Evolutionary conservation across 2,329 filamentous ascomycete species (phyloP).

Genomic region (Colletotrichum eleusines): DNA sequence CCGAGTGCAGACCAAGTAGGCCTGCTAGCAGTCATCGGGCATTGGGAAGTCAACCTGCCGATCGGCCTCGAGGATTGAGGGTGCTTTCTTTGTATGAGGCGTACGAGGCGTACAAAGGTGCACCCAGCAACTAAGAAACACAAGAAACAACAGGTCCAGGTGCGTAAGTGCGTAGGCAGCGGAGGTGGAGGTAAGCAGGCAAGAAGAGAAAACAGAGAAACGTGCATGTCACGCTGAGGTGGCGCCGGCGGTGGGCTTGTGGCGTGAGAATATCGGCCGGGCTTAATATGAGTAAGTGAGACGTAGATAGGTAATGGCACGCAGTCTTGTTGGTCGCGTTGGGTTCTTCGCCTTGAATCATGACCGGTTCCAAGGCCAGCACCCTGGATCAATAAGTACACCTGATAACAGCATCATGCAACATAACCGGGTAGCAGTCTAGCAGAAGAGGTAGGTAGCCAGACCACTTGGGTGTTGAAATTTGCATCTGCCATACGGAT

Average conservation of each 20-base stretch:
- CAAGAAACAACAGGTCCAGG: slow-evolving; percentile 11
- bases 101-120: not conserved
- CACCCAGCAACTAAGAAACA: not conserved
- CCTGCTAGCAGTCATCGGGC: not conserved
- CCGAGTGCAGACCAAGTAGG: slow-evolving; percentile 5
- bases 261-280: slow-evolving; percentile 10
- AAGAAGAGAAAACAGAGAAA: slow-evolving; percentile 13
- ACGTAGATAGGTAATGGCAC: not conserved
- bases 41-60: slow-evolving; percentile 24
- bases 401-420: not conserved
- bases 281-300: slow-evolving; percentile 11
- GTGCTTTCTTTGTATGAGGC: not conserved
- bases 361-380: slow-evolving; percentile 25
- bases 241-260: slow-evolving; percentile 24
- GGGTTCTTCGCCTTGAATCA: slow-evolving; percentile 7
- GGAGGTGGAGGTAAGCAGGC: not conserved
- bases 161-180: slow-evolving; percentile 9
- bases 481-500: not conserved
- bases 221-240: slow-evolving; percentile 19
- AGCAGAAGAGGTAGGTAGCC: not conserved
- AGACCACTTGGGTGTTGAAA: not conserved
- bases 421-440: not conserved
- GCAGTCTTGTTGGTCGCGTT: not conserved
- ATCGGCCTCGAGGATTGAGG: slow-evolving; percentile 27
- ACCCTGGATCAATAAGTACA: slow-evolving; percentile 21